Base-by-base conservation (phyloP, 306 rosid species). In the Cucurbita ficifolia region DNA sequence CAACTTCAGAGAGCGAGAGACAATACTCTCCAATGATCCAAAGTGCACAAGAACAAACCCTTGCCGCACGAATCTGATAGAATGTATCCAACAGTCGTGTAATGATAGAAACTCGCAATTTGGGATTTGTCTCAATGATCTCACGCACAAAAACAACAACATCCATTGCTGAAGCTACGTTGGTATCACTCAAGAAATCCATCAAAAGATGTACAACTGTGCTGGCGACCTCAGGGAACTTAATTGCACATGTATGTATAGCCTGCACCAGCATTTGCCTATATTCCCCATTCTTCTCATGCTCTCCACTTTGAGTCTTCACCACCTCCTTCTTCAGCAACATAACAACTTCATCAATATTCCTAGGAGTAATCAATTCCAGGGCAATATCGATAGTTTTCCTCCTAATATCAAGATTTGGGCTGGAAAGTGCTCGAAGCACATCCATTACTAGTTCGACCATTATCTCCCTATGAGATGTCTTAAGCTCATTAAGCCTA, bases 211-310 rank as follows among this genome's bases (percentile, higher is more conserved):
- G 97, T 70, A 95, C 99, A 77, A 95, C 99, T 3, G 96, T 87
- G 84, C 97, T 91, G 0, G 99, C 97, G 7, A 91, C 99, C 87
- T 88, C 96, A 0, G 99, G 99, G 84, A 91, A 95, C 91, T 95
- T 95, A 43, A 95, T 85, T 4, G 99, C 99, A 70, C 99, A 95
- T 3, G 97, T 78, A 76, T 91, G 97, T 19, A 95, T 95, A 0
- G 99, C 97, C 38, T 95, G 99, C 63, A 95, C 97, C 75, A 95
- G 67, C 92, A 95, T 89, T 82, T 95, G 99, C 83, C 99, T 84
- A 38, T 91, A 95, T 79, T 91, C 99, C 10, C 96, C 97, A 48
- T 86, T 95, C 90, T 91, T 95, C 96, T 95, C 99, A 48, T 86
- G 90, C 89, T 95, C 99, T 46, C 88, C 96, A 6, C 90, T 82